Evolutionary conservation across 1,139 yeast genomes (phyloP).

Genomic region (Debaryomycetaceae sp.): DNA sequence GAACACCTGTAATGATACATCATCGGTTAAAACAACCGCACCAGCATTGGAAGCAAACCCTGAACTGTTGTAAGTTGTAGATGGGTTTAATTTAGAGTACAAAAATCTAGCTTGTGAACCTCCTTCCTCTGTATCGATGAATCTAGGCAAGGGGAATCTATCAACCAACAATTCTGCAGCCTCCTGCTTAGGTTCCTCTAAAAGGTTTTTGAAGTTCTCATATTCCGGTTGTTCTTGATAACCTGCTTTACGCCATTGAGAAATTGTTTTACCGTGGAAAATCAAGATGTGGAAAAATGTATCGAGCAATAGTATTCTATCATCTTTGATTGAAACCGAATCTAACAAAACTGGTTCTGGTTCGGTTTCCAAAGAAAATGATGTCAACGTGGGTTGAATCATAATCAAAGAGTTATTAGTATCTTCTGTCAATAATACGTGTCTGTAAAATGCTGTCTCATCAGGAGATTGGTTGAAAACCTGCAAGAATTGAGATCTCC

Average conservation of each 20-base stretch:
- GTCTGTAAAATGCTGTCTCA: conserved; percentile 97
- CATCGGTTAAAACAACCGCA: conserved; percentile 91
- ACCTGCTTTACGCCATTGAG: conserved; percentile 95
- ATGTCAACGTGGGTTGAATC: conserved; percentile 78
- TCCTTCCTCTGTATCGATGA: conserved; percentile 94
- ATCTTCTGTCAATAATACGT: conserved; percentile 86
- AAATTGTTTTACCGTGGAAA: conserved; percentile 92
- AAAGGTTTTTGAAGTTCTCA: conserved; percentile 78
- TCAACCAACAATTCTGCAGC: conserved; percentile 89
- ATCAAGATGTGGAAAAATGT: conserved; percentile 84
- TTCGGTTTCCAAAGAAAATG: conserved; percentile 68
- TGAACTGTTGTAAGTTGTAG: conserved; percentile 70
- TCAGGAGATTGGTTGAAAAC: conserved; percentile 98
- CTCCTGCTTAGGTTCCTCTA: conserved; percentile 88
- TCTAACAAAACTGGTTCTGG: conserved; percentile 66
- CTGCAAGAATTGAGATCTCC: conserved; percentile 94
- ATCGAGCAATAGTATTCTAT: conserved; percentile 67
- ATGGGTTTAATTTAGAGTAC: conserved; percentile 90
- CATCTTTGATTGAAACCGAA: conserved; percentile 76
- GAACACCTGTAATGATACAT: conserved; percentile 86
- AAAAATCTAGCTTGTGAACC: conserved; percentile 98
- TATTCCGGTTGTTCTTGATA: conserved; percentile 90
- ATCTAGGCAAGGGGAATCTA: conserved; percentile 95
- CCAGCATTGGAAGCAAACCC: conserved; percentile 51
- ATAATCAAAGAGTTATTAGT: conserved; percentile 61